A percentile compares a stretch with the other conserved stretches of the same genome.
Evolutionary conservation across 2,329 filamentous ascomycete species (phyloP).

Genomic region (Trichoderma sp.): DNA sequence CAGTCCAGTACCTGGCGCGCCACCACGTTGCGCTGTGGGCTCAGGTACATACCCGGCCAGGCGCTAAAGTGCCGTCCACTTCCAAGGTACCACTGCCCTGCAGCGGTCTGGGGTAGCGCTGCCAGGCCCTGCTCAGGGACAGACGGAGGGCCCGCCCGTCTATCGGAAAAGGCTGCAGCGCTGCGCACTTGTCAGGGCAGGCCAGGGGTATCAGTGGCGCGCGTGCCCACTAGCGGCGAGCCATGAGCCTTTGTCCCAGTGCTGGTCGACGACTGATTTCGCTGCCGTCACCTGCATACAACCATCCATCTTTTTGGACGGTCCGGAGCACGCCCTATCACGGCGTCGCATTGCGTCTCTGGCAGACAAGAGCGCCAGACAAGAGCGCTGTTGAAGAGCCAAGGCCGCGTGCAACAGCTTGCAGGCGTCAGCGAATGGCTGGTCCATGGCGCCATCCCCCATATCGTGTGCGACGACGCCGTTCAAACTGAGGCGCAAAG

Average conservation of each 20-base stretch:
- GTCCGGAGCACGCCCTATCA: not conserved
- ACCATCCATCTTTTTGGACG: not conserved
- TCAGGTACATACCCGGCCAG: not conserved
- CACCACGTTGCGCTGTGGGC: not conserved
- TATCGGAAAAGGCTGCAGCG: conserved; percentile 18
- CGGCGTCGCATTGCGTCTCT: not conserved
- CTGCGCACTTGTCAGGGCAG: conserved; percentile 8
- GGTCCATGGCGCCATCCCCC: not conserved
- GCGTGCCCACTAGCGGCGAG: conserved; percentile 9
- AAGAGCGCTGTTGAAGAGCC: not conserved
- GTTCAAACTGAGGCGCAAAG: too few relatives aligned
- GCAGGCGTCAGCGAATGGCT: conserved; percentile 2
- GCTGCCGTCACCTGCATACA: conserved; percentile 12
- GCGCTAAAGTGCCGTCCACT: conserved; percentile 13
- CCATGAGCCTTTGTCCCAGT: not conserved
- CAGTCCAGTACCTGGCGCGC: not conserved
- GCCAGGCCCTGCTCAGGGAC: conserved; percentile 16
- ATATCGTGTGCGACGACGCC: not conserved
- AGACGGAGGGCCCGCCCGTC: conserved; percentile 18
- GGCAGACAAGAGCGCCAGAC: not conserved
- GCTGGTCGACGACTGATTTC: not conserved
- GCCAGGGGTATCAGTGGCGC: conserved; percentile 14
- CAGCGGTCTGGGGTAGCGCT: conserved; percentile 18
- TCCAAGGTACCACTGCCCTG: conserved; percentile 14
- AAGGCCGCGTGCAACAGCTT: not conserved